Percentiles rank a stretch among this genome's conserved stretches.
Evolutionary conservation across 2,329 filamentous ascomycete genomes (phyloP).

Genomic region (Ophiostoma ulmi): DNA sequence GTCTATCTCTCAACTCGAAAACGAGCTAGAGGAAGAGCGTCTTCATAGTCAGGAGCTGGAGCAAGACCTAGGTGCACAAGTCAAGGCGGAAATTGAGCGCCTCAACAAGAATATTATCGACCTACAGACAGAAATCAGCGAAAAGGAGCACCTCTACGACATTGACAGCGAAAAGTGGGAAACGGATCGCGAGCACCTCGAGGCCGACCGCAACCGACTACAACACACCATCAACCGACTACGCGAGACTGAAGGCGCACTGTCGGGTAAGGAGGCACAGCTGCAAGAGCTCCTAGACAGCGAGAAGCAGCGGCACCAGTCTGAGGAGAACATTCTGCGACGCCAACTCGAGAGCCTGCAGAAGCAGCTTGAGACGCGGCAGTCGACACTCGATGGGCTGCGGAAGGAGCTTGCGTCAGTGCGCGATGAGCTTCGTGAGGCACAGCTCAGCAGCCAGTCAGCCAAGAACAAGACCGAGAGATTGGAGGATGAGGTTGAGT

Average conservation of each 20-base stretch:
- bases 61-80: slow-evolving; percentile 51
- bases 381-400: slow-evolving; percentile 59
- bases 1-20: slow-evolving; percentile 45
- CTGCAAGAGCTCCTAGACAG: slow-evolving; percentile 64
- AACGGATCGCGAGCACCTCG: slow-evolving; percentile 57
- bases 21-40: slow-evolving; percentile 49
- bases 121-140: slow-evolving; percentile 59
- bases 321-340: slow-evolving; percentile 64
- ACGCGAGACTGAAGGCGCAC: slow-evolving; percentile 60
- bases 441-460: slow-evolving; percentile 57
- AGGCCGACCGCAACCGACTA: slow-evolving; percentile 60
- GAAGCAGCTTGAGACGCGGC: slow-evolving; percentile 62
- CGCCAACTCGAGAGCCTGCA: slow-evolving; percentile 72
- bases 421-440: slow-evolving; percentile 65
- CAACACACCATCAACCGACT: slow-evolving; percentile 67
- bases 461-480: slow-evolving; percentile 61
- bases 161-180: slow-evolving; percentile 71
- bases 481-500: slow-evolving; percentile 71
- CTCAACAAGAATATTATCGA: slow-evolving; percentile 56
- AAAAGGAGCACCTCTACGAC: slow-evolving; percentile 65
- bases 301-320: slow-evolving; percentile 65
- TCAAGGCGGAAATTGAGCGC: slow-evolving; percentile 45
- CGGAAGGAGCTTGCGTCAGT: slow-evolving; percentile 61
- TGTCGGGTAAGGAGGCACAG: slow-evolving; percentile 63
- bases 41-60: slow-evolving; percentile 56